These are phyloP conservation scores for Aspergillus texensis DNA, from an alignment of 2,329 filamentous ascomycete species.

Conservation along the genomic window DNA sequence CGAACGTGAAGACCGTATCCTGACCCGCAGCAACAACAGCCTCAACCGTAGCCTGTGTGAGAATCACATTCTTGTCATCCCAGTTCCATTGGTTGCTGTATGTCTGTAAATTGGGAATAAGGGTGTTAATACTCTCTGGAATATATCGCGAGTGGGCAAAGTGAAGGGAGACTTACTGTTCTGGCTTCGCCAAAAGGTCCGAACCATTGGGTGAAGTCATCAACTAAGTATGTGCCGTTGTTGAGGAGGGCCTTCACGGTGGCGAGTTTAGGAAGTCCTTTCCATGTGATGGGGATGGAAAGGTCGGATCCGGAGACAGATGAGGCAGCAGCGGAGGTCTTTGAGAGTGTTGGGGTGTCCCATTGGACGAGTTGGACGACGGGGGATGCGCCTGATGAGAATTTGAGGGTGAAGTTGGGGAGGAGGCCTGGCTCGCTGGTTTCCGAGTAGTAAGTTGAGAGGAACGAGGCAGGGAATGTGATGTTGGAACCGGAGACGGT, in stretches of 20 bases:
- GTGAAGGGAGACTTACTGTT: slow-evolving; percentile 31
- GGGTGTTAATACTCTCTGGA: background rate
- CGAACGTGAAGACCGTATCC: slow-evolving; percentile 54
- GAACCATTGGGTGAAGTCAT: slow-evolving; percentile 60
- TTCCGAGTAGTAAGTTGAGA: slow-evolving; percentile 48
- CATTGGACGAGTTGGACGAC: slow-evolving; percentile 57
- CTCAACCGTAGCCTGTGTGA: slow-evolving; percentile 50
- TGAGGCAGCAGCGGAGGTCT: slow-evolving; percentile 32
- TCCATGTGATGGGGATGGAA: slow-evolving; percentile 55
- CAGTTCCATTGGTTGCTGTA: slow-evolving; percentile 57
- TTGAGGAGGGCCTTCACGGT: slow-evolving; percentile 54
- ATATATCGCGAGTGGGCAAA: background rate
- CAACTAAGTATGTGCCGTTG: slow-evolving; percentile 56
- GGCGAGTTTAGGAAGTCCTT: slow-evolving; percentile 54
- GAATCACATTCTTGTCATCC: slow-evolving; percentile 49
- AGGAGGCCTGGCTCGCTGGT: slow-evolving; percentile 50
- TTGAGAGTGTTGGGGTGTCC: slow-evolving; percentile 45
- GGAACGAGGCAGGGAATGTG: slow-evolving; percentile 52
- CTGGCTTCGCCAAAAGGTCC: slow-evolving; percentile 54
- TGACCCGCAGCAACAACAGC: slow-evolving; percentile 51
- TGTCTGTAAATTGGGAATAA: slow-evolving; percentile 38
- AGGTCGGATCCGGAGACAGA: slow-evolving; percentile 45
- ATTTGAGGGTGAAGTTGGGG: slow-evolving; percentile 55
- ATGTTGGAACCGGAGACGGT: slow-evolving; percentile 49
- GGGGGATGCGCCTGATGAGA: slow-evolving; percentile 54